Base-by-base conservation (phyloP, 1,284 basidiomycete genomes). In the Moesziomyces antarcticus region DNA sequence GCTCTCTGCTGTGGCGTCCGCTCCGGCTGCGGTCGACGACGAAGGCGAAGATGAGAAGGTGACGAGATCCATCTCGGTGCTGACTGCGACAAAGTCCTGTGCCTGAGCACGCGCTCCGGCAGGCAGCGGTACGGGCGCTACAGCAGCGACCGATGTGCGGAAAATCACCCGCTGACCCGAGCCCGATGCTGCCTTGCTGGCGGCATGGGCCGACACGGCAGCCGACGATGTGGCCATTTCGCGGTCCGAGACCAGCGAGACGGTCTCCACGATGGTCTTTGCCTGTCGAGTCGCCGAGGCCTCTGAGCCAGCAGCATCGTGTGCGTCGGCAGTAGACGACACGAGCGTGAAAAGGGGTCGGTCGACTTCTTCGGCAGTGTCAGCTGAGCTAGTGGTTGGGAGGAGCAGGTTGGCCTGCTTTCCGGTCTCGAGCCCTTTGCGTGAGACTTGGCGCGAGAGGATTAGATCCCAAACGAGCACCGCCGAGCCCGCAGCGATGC, bases 381-480 rank as follows among this genome's bases (percentile, higher is more conserved):
- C 25, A 9, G 50, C 20, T 30, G 33, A 56, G 35, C 40, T 41
- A 3, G 48, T n/a, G 20, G 43, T 14, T 9, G 56, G 42, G 56
- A 65, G 27, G 30, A 73, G 43, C 44, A 68, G 47, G 33, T 56
- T 54, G 5, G 56, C 44, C 9, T 24, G 27, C 27, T 54, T 53
- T 37, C 70, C 55, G 20, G 50, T 55, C 21, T 62, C 52, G 13
- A 65, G 30, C 13, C 43, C 40, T 30, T 65, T 60, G 47, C 68
- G 56, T 7, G 52, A 72, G 5, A 72, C 71, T n/a, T 77, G 69
- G 44, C 59, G 50, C 20, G 75, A 77, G 5, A 70, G 48, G 18
- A 82, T 68, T n/a, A 82, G 56, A 47, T 82, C 81, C 80, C 80
- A 82, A 1, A 78, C 37, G 3, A 80, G 56, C 42, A 82, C 55